Evolutionary conservation across 257 asterid genomes (phyloP).

Genomic region (Cinchona pubescens): DNA sequence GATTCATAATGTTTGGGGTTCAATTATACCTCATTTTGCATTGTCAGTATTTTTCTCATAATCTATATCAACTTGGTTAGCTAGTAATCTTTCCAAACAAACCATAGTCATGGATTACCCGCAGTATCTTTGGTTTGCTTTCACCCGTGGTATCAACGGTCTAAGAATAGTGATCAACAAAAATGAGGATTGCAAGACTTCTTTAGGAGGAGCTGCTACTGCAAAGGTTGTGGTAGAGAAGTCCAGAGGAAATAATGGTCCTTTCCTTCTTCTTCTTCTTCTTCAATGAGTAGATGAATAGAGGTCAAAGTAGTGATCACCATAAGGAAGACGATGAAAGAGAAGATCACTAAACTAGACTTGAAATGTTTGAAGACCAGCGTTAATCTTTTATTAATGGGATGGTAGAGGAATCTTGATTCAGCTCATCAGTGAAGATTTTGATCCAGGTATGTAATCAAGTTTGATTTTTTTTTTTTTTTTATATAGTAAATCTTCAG

Average conservation of each 20-base stretch:
- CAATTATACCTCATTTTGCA: no score
- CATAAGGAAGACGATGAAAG: conserved; percentile 81
- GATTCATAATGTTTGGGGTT: no score
- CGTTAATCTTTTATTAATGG: conserved; percentile 74
- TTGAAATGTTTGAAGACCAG: conserved; percentile 74
- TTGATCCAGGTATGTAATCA: conserved; percentile 88
- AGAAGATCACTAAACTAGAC: conserved; percentile 48
- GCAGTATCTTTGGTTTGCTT: no score
- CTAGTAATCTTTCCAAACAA: no score
- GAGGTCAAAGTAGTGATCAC: conserved; percentile 73
- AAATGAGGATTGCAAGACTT: conserved; percentile 66
- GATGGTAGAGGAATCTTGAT: conserved; percentile 78
- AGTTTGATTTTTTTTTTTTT: conserved; percentile 1
- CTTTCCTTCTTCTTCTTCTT: conserved; percentile 23
- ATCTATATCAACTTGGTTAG: no score
- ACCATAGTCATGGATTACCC: no score
- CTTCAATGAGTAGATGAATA: conserved; percentile 31
- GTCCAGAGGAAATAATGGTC: conserved; percentile 22
- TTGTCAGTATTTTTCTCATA: no score
- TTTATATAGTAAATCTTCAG: not conserved
- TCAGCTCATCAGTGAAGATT: conserved; percentile 74
- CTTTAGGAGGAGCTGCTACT: conserved; percentile 42
- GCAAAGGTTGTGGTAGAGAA: conserved; percentile 34
- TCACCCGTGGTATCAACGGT: no score
- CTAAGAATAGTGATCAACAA: conserved; percentile 66